These are phyloP conservation scores for Ormosia emarginata DNA, from an alignment of 306 rosid species.

Conservation along the genomic window DNA sequence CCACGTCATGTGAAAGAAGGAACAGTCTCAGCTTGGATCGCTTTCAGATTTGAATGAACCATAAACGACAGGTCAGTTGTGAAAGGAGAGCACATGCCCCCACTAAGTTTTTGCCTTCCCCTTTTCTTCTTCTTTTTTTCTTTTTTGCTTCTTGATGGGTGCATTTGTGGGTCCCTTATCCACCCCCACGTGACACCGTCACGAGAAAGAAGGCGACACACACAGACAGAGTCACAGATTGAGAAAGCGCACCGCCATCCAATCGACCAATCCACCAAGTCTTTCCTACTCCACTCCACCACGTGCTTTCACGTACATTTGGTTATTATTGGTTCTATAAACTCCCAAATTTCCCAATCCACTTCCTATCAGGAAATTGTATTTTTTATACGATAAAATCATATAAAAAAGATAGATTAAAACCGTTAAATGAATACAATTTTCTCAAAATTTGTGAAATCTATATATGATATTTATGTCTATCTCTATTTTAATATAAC, in stretches of 20 bases:
- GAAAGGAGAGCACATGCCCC: constrained; percentile 68
- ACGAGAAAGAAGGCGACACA: constrained; percentile 55
- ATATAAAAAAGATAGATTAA: no score
- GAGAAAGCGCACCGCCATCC: constrained; percentile 39
- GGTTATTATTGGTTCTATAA: neutral
- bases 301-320: constrained; percentile 52
- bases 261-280: neutral
- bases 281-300: constrained; percentile 24
- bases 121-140: neutral
- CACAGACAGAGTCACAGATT: constrained; percentile 3
- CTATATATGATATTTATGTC: no score
- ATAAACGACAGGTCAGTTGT: constrained; percentile 64
- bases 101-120: constrained; percentile 24
- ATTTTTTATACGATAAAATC: no score
- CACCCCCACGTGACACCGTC: constrained; percentile 82
- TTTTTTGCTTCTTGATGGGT: neutral
- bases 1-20: constrained; percentile 41
- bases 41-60: constrained; percentile 59
- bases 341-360: constrained; percentile 13
- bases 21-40: constrained; percentile 6
- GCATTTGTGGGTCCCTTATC: constrained; percentile 45
- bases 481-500: no score
- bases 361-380: neutral
- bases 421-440: no score
- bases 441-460: no score